These are phyloP conservation scores for Moelleriella libera DNA, from an alignment of 2,329 filamentous ascomycete species.

Conservation along the genomic window DNA sequence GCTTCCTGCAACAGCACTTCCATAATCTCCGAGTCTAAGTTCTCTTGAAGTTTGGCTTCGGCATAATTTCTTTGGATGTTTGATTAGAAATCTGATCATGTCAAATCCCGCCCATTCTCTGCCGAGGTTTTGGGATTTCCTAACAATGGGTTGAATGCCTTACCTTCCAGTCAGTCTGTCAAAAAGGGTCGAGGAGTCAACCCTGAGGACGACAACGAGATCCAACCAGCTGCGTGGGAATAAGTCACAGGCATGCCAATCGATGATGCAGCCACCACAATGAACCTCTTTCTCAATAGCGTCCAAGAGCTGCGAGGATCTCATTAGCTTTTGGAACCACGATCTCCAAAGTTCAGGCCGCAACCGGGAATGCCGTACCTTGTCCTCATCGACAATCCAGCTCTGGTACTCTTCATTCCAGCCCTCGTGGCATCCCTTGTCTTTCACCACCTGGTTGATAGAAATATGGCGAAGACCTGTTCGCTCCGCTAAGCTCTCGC, in stretches of 20 bases:
- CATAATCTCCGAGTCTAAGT: conserved; percentile 96
- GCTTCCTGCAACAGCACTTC: conserved; percentile 87
- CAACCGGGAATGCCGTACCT: conserved; percentile 36
- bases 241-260: conserved; percentile 96
- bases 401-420: conserved; percentile 76
- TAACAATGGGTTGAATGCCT: conserved; percentile 1
- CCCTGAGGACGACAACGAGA: conserved; percentile 80
- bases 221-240: conserved; percentile 93
- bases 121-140: no score
- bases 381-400: conserved; percentile 94
- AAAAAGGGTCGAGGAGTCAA: conserved; percentile 67
- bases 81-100: no score
- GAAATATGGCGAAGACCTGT: conserved; percentile 71
- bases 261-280: conserved; percentile 74
- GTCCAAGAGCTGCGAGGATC: conserved; percentile 54
- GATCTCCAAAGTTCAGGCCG: background rate
- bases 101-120: no score
- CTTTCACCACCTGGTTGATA: conserved; percentile 85
- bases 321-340: background rate
- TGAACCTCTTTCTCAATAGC: conserved; percentile 71
- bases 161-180: conserved; percentile 68
- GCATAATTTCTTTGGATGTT: conserved; percentile 52
- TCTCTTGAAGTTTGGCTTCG: conserved; percentile 84
- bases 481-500: conserved; percentile 62
- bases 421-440: conserved; percentile 72